These are phyloP conservation scores for Aegilops tauschii DNA, from an alignment of 176 grass and related monocot species.

Conservation along the genomic window DNA sequence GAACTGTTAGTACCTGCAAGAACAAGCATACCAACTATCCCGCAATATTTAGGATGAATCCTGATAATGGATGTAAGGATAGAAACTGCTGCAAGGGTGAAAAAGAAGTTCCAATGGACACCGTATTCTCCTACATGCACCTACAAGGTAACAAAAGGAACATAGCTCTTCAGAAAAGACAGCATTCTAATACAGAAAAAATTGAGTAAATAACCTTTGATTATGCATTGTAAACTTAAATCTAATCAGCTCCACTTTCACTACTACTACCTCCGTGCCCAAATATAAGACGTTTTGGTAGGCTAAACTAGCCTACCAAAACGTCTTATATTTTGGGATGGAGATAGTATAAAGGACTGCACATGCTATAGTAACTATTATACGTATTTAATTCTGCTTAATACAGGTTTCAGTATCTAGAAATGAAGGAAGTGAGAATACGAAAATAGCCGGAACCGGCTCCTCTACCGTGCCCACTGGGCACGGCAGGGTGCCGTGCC, in stretches of 20 bases:
- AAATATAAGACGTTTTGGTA: too few relatives aligned
- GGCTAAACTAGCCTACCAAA: too few relatives aligned
- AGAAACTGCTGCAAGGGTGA: conserved; percentile 86
- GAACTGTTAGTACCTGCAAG: conserved; percentile 55
- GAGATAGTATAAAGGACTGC: neutral
- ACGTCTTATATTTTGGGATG: too few relatives aligned
- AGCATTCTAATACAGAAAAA: conserved; percentile 22
- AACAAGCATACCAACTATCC: conserved; percentile 68
- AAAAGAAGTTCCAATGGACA: conserved; percentile 99
- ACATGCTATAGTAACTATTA: neutral
- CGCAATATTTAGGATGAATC: conserved; percentile 78
- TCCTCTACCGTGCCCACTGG: too few relatives aligned
- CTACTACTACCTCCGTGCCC: neutral
- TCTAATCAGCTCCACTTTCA: neutral
- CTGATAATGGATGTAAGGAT: conserved; percentile 69
- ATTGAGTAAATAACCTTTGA: neutral
- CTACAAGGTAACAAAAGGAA: conserved; percentile 45
- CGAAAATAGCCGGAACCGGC: neutral
- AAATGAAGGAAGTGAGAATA: conserved; percentile 4
- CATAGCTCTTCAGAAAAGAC: conserved; percentile 24
- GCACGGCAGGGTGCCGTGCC: too few relatives aligned
- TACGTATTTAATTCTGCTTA: neutral
- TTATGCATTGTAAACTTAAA: neutral
- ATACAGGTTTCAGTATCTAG: neutral
- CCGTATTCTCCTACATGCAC: conserved; percentile 97